Percentiles rank a stretch among this genome's conserved stretches.
Evolutionary conservation across 2,329 filamentous ascomycete genomes (phyloP).

Genomic region (Zelopaecilomyces penicillatus): DNA sequence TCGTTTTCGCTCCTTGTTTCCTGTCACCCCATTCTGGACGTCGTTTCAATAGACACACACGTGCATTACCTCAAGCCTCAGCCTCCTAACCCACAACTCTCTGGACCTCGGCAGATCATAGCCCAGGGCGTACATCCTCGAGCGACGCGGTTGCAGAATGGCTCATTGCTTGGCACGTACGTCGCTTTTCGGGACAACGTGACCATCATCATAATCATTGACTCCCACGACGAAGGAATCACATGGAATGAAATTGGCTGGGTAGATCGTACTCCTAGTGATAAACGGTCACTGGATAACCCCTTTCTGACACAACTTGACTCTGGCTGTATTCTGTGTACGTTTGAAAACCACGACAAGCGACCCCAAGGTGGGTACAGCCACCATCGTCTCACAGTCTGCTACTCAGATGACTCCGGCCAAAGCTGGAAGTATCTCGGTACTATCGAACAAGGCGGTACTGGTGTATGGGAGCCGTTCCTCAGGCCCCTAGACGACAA

Average conservation of each 20-base stretch:
- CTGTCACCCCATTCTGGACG: too few species aligned
- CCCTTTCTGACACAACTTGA: conserved; percentile 25
- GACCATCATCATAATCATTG: conserved; percentile 16
- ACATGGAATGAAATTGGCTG: conserved; percentile 21
- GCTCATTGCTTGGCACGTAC: conserved; percentile 22
- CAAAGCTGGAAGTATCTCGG: conserved; percentile 26
- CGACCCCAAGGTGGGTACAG: conserved; percentile 16
- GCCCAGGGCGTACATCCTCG: conserved; percentile 20
- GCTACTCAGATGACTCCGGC: conserved; percentile 33
- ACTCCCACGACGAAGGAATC: conserved; percentile 18
- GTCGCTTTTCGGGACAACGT: conserved; percentile 14
- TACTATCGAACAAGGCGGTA: conserved; percentile 18
- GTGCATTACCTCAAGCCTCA: too few species aligned
- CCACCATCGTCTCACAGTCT: conserved; percentile 33
- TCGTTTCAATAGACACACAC: too few species aligned
- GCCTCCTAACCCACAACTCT: too few species aligned
- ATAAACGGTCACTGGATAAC: conserved; percentile 23
- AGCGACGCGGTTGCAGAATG: conserved; percentile 18
- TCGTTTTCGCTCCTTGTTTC: too few species aligned
- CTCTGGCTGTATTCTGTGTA: conserved; percentile 27
- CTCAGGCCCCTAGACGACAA: conserved; percentile 29
- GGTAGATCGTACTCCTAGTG: conserved; percentile 6
- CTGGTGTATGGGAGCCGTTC: conserved; percentile 39
- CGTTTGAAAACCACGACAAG: conserved; percentile 28
- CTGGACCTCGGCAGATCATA: too few species aligned